Percentiles rank a stretch among this genome's conserved stretches.
Conservation (phyloP, 345 rosid species). For the Citrus inodora region DNA sequence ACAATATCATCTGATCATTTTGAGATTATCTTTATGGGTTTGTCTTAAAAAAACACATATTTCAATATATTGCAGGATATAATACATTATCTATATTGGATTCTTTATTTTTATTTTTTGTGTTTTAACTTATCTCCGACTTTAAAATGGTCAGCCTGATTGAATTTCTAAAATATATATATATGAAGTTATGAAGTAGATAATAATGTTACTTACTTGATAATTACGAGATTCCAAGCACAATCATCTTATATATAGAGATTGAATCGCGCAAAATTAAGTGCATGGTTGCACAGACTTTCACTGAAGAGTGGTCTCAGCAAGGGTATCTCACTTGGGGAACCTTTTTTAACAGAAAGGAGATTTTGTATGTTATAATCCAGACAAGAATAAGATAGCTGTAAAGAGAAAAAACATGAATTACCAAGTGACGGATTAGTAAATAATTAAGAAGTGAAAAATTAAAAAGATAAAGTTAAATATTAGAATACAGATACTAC, state of each 20-base stretch:
- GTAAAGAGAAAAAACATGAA: constrained; percentile 19
- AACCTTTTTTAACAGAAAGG: constrained; percentile 2
- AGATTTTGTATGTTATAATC: constrained; percentile 15
- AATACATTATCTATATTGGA: too few species aligned
- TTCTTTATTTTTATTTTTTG: too few species aligned
- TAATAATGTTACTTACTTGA: neutral
- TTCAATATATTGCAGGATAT: too few species aligned
- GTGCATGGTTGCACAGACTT: neutral
- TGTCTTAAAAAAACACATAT: too few species aligned
- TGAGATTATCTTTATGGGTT: neutral
- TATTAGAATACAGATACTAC: constrained; percentile 41
- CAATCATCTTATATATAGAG: neutral
- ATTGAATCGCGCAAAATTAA: neutral
- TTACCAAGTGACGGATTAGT: constrained; percentile 11
- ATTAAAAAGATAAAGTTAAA: constrained; percentile 16
- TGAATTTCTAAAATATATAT: too few species aligned
- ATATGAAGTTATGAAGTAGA: too few species aligned
- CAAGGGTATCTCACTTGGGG: neutral
- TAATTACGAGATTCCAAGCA: neutral
- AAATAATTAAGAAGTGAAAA: constrained; percentile 1
- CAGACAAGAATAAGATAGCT: constrained; percentile 21
- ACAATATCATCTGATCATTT: neutral
- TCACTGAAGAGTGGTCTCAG: constrained; percentile 3
- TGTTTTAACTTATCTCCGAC: too few species aligned
- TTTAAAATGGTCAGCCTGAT: too few species aligned